Base-by-base conservation (phyloP, 73 alveolate species). In the Diophrys sp. region DNA sequence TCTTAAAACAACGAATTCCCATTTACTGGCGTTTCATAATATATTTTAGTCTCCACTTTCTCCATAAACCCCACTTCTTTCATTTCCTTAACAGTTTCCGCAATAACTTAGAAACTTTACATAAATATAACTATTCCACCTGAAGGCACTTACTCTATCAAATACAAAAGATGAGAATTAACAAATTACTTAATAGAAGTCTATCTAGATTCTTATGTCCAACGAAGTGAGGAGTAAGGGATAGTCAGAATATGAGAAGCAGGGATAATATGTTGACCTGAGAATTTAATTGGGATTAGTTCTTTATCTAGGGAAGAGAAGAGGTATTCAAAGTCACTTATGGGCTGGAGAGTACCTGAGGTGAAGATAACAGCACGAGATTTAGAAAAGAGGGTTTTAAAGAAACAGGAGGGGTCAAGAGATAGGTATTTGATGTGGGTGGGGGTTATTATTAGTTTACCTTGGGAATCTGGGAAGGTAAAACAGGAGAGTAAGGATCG, bases 41-140 rank as follows among this genome's bases (percentile, higher is more conserved):
- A 68, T 0, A 68, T 54, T 54, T 68, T 68, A 0, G 28, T 18
- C 25, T 25, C 33, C 5, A 11, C 18, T 18, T 68, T 54, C 53
- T 25, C 33, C 25, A 68, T 1, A 33, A 5, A 33, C 33, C 75
- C 75, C 23, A 1, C 18, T 1, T 25, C 75, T 18, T 27, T 33
- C n/a, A 68, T 68, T 1, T 68, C 54, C 54, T 33, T 25, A 18
- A 68, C 30, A n/a, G 28, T 25, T 25, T 11, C 54, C 53, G n/a
- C 18, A 1, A 27, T 29, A 33, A 33, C 75, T 25, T n/a, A 33
- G 28, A 25, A 68, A 25, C 75, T 68, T 54, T 68, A 33, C 54
- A 68, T 18, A 25, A 68, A 68, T 54, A 68, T 54, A 33, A 68
- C 75, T 2, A 68, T 54, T 1, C 75, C 75, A 11, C 62, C 62